A percentile compares a stretch with the other conserved stretches of the same genome.
These are phyloP conservation scores for Chlorencoelia australis DNA, from an alignment of 2,329 filamentous ascomycete species.

Conservation along the genomic window DNA sequence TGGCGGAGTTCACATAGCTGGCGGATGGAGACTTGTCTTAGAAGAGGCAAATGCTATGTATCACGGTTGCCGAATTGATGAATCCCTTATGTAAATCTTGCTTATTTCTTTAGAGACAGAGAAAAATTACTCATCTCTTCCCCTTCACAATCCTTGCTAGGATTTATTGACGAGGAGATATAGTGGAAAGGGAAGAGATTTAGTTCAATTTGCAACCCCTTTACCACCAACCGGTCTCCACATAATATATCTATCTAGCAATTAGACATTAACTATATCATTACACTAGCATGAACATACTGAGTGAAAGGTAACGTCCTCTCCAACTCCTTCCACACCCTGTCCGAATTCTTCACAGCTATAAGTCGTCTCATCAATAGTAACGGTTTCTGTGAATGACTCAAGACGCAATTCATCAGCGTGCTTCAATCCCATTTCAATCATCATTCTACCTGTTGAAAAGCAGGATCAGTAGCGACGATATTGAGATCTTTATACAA, in stretches of 20 bases:
- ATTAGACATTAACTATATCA: not conserved
- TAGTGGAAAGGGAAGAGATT: no score
- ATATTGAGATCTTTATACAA: not conserved
- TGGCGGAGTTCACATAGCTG: no score
- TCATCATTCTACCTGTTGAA: not conserved
- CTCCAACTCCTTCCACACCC: not conserved
- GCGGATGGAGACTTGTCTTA: no score
- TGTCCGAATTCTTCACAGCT: not conserved
- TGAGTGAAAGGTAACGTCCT: not conserved
- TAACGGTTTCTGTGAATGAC: not conserved
- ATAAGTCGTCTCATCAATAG: not conserved
- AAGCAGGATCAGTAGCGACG: not conserved
- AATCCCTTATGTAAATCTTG: no score
- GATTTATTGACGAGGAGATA: no score
- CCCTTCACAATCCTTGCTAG: no score
- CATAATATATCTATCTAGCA: not conserved
- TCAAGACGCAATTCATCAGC: not conserved
- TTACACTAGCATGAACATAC: not conserved
- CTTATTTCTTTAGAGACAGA: no score
- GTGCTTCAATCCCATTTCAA: not conserved
- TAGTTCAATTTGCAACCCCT: no score
- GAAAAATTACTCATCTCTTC: no score
- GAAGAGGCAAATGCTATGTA: no score
- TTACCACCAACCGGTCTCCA: not conserved
- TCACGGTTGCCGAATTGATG: no score